These are phyloP conservation scores for Diaporthe velutina DNA, from an alignment of 2,329 filamentous ascomycete species.

Conservation along the genomic window DNA sequence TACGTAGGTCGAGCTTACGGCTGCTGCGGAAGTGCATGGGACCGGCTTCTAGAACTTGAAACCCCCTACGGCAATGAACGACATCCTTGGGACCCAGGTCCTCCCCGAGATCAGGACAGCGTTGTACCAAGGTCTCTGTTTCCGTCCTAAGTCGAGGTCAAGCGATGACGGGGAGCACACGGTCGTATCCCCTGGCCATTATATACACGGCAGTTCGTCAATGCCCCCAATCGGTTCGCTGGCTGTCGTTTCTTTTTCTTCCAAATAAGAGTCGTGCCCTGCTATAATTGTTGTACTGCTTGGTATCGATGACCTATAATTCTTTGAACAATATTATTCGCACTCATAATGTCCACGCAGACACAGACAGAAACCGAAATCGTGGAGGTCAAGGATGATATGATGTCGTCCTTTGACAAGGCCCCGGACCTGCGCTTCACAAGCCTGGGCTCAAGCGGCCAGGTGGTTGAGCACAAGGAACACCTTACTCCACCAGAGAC, in stretches of 20 bases:
- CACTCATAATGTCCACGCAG: not conserved
- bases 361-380: slow-evolving; percentile 12
- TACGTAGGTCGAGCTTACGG: slow-evolving; percentile 7
- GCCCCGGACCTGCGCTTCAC: slow-evolving; percentile 15
- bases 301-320: not conserved
- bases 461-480: slow-evolving; percentile 13
- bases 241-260: not conserved
- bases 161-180: slow-evolving; percentile 14
- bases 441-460: slow-evolving; percentile 13
- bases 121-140: slow-evolving; percentile 22
- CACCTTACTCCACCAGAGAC: slow-evolving; percentile 9
- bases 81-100: slow-evolving; percentile 12
- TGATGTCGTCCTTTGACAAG: slow-evolving; percentile 7
- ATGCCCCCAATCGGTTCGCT: not conserved
- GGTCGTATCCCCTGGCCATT: slow-evolving; percentile 4
- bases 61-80: slow-evolving; percentile 22
- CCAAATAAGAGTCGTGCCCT: not conserved
- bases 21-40: slow-evolving; percentile 4
- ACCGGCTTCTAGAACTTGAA: slow-evolving; percentile 28
- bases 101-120: slow-evolving; percentile 8
- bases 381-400: slow-evolving; percentile 17
- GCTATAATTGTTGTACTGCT: not conserved
- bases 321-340: not conserved
- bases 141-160: slow-evolving; percentile 18
- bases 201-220: slow-evolving; percentile 21